Percentiles rank a stretch among this genome's conserved stretches.
Evolutionary conservation across 148 eudicot species (phyloP).

Genomic region (Agrostemma githago): DNA sequence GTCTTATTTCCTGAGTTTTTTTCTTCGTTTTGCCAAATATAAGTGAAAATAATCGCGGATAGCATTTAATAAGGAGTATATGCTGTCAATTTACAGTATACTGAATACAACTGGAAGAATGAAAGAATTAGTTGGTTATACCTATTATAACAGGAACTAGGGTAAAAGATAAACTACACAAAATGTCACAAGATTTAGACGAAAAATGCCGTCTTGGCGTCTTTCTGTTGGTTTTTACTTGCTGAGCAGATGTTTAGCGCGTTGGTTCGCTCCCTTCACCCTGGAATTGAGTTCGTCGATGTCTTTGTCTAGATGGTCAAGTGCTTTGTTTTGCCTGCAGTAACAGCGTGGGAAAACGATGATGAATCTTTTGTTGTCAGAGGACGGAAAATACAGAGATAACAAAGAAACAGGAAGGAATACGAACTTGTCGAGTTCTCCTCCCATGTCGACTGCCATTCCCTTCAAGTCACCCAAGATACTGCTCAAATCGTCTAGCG

Average conservation of each 20-base stretch:
- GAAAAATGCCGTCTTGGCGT: slow-evolving; percentile 13
- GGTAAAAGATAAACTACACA: slow-evolving; percentile 7
- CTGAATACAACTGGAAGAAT: slow-evolving; percentile 13
- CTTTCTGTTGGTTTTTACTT: slow-evolving; percentile 4
- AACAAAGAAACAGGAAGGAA: not conserved
- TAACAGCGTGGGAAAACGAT: not conserved
- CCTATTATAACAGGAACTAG: slow-evolving; percentile 9
- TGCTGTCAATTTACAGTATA: not conserved
- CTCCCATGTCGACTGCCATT: slow-evolving; percentile 87
- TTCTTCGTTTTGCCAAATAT: not conserved
- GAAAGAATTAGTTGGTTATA: slow-evolving; percentile 2
- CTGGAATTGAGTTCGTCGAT: slow-evolving; percentile 75
- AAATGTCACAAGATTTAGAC: not conserved
- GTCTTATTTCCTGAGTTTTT: too few species aligned
- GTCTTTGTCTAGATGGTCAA: slow-evolving; percentile 68
- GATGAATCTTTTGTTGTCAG: not conserved
- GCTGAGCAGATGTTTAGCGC: slow-evolving; percentile 39
- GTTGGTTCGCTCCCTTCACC: slow-evolving; percentile 76
- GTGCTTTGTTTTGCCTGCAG: slow-evolving; percentile 81
- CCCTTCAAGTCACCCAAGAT: slow-evolving; percentile 90
- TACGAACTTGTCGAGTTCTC: slow-evolving; percentile 71
- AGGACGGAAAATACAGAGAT: not conserved
- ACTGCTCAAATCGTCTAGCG: slow-evolving; percentile 57
- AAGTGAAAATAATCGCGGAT: not conserved
- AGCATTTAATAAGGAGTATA: not conserved